Percentiles rank a stretch among this genome's conserved stretches.
Conservation (phyloP, 305 asterid genomes). For the Vinca major region DNA sequence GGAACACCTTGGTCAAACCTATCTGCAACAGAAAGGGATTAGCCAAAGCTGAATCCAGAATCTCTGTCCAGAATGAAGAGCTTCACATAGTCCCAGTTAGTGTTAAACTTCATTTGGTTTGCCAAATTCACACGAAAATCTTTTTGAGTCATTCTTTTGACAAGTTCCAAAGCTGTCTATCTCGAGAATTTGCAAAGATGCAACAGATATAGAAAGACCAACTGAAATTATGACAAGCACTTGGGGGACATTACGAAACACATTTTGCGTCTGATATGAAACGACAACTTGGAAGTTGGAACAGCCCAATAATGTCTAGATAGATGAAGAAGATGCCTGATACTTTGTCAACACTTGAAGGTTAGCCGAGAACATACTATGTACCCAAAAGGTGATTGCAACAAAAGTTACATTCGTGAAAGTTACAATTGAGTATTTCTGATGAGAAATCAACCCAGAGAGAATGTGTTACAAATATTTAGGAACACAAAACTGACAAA, state of each 20-base stretch:
- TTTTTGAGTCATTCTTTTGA: not conserved
- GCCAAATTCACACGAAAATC: not conserved
- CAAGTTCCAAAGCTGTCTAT: not conserved
- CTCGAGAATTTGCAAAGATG: not conserved
- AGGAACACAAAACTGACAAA: not conserved
- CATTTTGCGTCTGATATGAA: not conserved
- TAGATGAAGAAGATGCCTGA: conserved; percentile 1
- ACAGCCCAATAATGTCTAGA: not conserved
- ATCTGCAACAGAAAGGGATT: conserved; percentile 41
- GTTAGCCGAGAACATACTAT: not conserved
- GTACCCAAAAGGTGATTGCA: not conserved
- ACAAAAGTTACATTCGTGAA: not conserved
- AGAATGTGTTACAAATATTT: not conserved
- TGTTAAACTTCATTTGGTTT: not conserved
- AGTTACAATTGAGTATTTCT: not conserved
- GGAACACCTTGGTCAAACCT: conserved; percentile 86
- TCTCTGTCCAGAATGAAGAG: not conserved
- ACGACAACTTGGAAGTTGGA: not conserved
- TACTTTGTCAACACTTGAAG: not conserved
- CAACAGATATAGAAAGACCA: not conserved
- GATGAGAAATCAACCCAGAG: not conserved
- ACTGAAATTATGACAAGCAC: not conserved
- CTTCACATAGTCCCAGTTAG: not conserved
- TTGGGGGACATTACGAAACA: not conserved
- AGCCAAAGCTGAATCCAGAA: conserved; percentile 3